Conservation (phyloP, 2,329 filamentous ascomycete species). For the Ophiostoma australiae region DNA sequence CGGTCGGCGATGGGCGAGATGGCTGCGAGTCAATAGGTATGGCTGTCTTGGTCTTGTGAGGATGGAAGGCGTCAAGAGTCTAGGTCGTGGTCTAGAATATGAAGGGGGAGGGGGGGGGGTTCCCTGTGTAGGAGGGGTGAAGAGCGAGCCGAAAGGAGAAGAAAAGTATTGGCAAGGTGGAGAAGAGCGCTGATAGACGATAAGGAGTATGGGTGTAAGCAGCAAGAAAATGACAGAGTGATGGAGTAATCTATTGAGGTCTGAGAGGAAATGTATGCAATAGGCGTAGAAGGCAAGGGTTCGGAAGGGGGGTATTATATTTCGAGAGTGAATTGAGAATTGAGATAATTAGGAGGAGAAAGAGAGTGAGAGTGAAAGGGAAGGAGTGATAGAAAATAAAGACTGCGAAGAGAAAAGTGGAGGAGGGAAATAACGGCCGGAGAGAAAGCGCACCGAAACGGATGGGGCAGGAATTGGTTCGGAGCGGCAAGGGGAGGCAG, state of each 20-base stretch:
- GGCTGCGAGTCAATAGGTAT: neutral
- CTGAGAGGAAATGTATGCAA: neutral
- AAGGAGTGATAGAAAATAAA: neutral
- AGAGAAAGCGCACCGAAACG: slow-evolving; percentile 7
- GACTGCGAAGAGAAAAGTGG: slow-evolving; percentile 6
- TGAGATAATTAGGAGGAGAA: no score
- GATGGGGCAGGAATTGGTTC: neutral
- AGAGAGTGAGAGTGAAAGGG: neutral
- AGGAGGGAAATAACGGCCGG: slow-evolving; percentile 15
- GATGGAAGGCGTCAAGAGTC: neutral
- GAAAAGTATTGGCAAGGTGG: slow-evolving; percentile 9
- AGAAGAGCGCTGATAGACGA: neutral
- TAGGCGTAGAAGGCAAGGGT: no score
- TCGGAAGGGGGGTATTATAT: neutral
- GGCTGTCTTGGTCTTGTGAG: neutral
- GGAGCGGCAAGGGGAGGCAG: slow-evolving; percentile 1
- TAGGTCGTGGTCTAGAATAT: neutral
- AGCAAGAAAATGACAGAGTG: neutral
- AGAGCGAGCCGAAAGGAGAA: neutral
- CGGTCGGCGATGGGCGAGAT: neutral
- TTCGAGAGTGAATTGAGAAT: neutral
- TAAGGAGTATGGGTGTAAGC: neutral
- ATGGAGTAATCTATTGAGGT: neutral
- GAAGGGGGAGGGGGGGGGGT: neutral
- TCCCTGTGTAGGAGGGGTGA: neutral